Evolutionary conservation across 331 rosid genomes (phyloP).

Genomic region (Cucumis variabilis): DNA sequence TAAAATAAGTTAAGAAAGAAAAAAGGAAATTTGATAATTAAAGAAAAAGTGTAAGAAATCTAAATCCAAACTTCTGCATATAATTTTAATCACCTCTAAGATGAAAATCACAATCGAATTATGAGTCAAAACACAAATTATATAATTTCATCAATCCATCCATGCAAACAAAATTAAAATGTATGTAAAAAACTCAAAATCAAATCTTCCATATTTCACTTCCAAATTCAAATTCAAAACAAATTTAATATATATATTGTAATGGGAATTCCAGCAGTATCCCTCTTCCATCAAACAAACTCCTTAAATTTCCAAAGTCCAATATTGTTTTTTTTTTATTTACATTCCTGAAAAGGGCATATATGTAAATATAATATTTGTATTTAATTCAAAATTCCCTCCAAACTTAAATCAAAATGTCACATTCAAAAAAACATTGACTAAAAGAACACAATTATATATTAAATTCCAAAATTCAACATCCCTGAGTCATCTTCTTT

Average conservation of each 20-base stretch:
- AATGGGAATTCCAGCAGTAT: background rate
- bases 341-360: background rate
- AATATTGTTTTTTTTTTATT: too few species aligned
- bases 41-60: too few species aligned
- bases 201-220: background rate
- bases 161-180: background rate
- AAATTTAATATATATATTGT: background rate
- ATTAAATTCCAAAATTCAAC: constrained; percentile 21
- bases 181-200: too few species aligned
- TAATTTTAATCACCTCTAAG: background rate
- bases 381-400: constrained; percentile 28
- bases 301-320: background rate
- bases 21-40: too few species aligned
- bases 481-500: background rate
- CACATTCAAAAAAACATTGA: constrained; percentile 12
- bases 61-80: too few species aligned
- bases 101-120: background rate
- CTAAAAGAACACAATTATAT: constrained; percentile 11
- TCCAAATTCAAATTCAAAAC: background rate
- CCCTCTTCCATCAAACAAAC: background rate
- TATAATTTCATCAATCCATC: background rate
- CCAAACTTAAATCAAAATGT: constrained; percentile 8
- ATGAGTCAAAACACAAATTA: background rate
- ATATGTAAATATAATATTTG: background rate
- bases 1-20: too few species aligned